phyloP scores from a whole-genome alignment of 129 eudicot species.

The Calendula officinalis region DNA sequence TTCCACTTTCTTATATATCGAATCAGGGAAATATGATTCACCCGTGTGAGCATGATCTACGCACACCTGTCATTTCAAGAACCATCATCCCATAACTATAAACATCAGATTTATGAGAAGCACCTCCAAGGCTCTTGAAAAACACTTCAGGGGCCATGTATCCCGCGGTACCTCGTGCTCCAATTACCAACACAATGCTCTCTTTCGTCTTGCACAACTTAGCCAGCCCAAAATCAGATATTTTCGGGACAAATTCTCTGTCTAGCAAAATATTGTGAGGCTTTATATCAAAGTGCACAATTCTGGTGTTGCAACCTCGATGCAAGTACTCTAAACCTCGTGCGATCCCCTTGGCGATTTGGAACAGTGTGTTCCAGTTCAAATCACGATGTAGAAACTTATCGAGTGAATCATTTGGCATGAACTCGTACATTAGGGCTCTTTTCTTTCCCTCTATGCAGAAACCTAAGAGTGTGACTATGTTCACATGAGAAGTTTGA shows the following conservation, averaged over 20 bases:
- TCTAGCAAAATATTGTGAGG: constrained; percentile 54
- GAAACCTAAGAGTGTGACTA: constrained; percentile 30
- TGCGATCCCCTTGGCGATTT: constrained; percentile 39
- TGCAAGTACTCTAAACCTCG: constrained; percentile 50
- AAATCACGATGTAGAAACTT: constrained; percentile 14
- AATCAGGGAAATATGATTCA: constrained; percentile 33
- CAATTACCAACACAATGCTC: constrained; percentile 30
- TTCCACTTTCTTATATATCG: constrained; percentile 43
- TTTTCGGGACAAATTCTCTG: constrained; percentile 43
- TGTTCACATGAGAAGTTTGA: constrained; percentile 28
- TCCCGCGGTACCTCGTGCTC: constrained; percentile 36
- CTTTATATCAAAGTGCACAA: constrained; percentile 48
- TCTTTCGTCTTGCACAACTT: constrained; percentile 35
- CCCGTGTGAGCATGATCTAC: too few relatives aligned
- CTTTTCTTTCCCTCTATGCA: constrained; percentile 19
- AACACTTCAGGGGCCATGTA: constrained; percentile 46
- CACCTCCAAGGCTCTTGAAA: constrained; percentile 32
- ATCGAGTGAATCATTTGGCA: constrained; percentile 28
- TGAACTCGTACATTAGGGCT: constrained; percentile 21
- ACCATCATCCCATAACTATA: constrained; percentile 53
- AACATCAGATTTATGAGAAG: constrained; percentile 57
- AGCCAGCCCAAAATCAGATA: constrained; percentile 52
- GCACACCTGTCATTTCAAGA: constrained; percentile 37
- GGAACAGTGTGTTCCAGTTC: constrained; percentile 11
- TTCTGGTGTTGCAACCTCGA: constrained; percentile 48